Percentiles rank a stretch among this genome's conserved stretches.
Conservation (phyloP, 495 filamentous ascomycete genomes). For the Talaromyces adpressus region DNA sequence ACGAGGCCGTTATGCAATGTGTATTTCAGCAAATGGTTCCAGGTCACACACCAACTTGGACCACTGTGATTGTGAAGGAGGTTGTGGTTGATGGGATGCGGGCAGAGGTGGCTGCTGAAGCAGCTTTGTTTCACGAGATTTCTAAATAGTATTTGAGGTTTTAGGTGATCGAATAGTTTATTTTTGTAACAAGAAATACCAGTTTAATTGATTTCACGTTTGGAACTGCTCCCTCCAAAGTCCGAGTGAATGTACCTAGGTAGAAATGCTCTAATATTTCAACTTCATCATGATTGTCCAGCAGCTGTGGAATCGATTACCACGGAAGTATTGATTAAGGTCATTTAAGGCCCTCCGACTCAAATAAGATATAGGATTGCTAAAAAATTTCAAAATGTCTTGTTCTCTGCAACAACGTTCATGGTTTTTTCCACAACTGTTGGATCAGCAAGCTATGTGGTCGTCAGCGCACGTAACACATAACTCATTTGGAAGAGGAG, state of each 20-base stretch:
- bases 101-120: conserved; percentile 10
- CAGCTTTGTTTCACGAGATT: conserved; percentile 3
- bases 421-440: conserved; percentile 87
- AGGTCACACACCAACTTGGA: conserved; percentile 9
- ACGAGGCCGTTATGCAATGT: conserved; percentile 9
- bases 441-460: conserved; percentile 74
- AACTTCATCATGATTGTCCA: background rate
- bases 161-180: too few species aligned
- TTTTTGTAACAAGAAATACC: background rate
- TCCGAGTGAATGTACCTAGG: background rate
- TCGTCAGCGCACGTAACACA: background rate
- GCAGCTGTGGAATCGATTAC: background rate
- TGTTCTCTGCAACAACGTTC: conserved; percentile 42
- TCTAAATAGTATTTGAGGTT: background rate
- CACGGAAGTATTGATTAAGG: background rate
- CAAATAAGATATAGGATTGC: background rate
- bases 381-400: background rate
- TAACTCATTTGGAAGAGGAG: background rate
- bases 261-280: background rate
- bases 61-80: conserved; percentile 7
- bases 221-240: background rate
- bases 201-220: background rate
- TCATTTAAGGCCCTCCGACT: background rate
- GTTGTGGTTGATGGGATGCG: conserved; percentile 5
- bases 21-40: background rate